Percentiles rank a stretch among this genome's conserved stretches.
These are phyloP conservation scores for Cutaneotrichosporon cyanovorans DNA, from an alignment of 1,284 basidiomycete species.

Conservation along the genomic window DNA sequence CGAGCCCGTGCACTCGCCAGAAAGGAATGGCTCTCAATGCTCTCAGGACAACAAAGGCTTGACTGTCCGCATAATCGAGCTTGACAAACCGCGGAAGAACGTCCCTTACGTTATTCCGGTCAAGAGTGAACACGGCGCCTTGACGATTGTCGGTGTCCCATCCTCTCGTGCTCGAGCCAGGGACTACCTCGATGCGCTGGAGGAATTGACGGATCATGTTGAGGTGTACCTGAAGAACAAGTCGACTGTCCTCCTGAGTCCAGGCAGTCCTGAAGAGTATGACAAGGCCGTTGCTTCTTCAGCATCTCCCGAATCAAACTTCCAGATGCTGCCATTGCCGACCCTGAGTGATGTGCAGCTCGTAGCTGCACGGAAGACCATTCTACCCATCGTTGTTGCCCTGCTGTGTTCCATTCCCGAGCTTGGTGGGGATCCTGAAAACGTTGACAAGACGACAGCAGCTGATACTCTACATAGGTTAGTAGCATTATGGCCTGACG, in stretches of 20 bases:
- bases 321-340: background rate
- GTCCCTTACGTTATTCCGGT: conserved; percentile 5
- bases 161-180: conserved; percentile 23
- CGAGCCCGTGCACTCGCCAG: too few relatives aligned
- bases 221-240: background rate
- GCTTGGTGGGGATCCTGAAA: background rate
- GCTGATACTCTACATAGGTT: conserved; percentile 32
- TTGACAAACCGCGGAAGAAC: conserved; percentile 21
- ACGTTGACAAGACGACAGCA: conserved; percentile 24
- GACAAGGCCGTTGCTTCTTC: too few relatives aligned
- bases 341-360: background rate
- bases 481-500: conserved; percentile 40
- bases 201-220: conserved; percentile 12
- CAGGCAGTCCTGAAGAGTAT: conserved; percentile 11
- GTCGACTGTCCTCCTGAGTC: conserved; percentile 10
- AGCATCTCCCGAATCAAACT: too few relatives aligned
- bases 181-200: conserved; percentile 17
- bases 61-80: conserved; percentile 18
- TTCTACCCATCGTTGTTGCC: conserved; percentile 28
- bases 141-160: conserved; percentile 15
- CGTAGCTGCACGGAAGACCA: conserved; percentile 14
- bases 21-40: too few relatives aligned
- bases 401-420: conserved; percentile 18
- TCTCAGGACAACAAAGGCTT: too few relatives aligned
- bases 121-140: background rate